Evolutionary conservation across 208 protist genomes (phyloP).

Genomic region (Crithidia thermophila): DNA sequence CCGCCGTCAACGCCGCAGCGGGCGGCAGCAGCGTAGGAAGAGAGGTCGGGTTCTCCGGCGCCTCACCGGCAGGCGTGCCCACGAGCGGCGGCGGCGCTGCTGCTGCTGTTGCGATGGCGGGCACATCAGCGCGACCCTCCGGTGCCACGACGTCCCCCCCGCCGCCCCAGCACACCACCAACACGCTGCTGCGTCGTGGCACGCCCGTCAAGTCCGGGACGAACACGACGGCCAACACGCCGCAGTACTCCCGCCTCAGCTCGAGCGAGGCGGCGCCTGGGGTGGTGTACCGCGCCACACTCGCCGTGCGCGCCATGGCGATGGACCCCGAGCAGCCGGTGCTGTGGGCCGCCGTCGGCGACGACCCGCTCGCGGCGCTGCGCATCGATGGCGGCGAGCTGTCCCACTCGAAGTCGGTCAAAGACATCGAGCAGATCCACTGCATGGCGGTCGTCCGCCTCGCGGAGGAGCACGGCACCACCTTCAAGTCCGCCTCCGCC

Average conservation of each 20-base stretch:
- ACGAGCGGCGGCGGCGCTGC: too few relatives aligned
- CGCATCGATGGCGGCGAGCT: slow-evolving; percentile 66
- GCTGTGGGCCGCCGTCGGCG: slow-evolving; percentile 76
- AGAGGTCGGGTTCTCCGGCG: too few relatives aligned
- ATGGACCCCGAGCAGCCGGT: slow-evolving; percentile 63
- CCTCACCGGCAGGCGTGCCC: too few relatives aligned
- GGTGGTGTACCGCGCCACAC: slow-evolving; percentile 56
- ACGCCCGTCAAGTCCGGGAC: slow-evolving; percentile 8
- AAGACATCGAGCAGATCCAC: slow-evolving; percentile 79
- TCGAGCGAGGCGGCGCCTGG: slow-evolving; percentile 32
- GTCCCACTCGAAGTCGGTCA: slow-evolving; percentile 45
- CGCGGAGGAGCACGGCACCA: slow-evolving; percentile 47
- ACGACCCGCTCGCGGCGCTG: slow-evolving; percentile 70
- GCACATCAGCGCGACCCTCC: neutral
- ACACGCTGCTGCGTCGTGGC: neutral
- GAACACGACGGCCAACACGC: neutral
- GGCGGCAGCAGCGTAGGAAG: too few relatives aligned
- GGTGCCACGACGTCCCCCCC: neutral
- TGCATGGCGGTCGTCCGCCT: slow-evolving; percentile 83
- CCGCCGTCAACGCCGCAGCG: too few relatives aligned
- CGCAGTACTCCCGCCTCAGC: slow-evolving; percentile 32
- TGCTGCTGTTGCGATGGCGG: neutral
- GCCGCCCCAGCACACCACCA: neutral
- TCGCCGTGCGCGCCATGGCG: slow-evolving; percentile 67
- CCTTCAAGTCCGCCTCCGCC: slow-evolving; percentile 61